These are phyloP conservation scores for Ceratocystis cubensis DNA, from an alignment of 2,329 filamentous ascomycete species.

Conservation along the genomic window DNA sequence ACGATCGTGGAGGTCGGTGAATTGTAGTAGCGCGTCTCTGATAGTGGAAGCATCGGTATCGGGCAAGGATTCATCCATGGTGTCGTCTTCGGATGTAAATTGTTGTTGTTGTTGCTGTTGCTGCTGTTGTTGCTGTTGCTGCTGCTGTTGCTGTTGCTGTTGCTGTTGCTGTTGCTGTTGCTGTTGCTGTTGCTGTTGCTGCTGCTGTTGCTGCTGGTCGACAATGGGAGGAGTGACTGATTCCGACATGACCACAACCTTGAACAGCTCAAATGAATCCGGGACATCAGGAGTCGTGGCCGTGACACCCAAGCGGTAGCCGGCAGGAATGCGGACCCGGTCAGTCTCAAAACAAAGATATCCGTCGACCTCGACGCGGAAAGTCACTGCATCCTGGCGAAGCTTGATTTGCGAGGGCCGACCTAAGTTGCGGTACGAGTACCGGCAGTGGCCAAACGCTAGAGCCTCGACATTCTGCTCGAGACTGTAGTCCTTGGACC, in stretches of 20 bases:
- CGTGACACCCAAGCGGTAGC: conserved; percentile 76
- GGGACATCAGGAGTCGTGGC: conserved; percentile 82
- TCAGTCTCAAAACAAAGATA: conserved; percentile 70
- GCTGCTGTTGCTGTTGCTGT: conserved; percentile 27
- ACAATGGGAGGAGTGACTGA: conserved; percentile 28
- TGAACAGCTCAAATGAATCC: conserved; percentile 90
- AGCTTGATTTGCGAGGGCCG: conserved; percentile 69
- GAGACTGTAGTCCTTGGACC: conserved; percentile 61
- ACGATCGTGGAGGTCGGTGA: conserved; percentile 73
- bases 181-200: conserved; percentile 23
- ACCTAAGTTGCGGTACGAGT: conserved; percentile 82
- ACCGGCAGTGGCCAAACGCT: conserved; percentile 86
- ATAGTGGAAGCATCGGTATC: conserved; percentile 39
- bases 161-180: conserved; percentile 27
- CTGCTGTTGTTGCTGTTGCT: conserved; percentile 29
- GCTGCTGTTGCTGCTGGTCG: conserved; percentile 21
- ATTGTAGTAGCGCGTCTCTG: conserved; percentile 48
- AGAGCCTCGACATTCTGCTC: conserved; percentile 69
- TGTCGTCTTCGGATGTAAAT: conserved; percentile 20
- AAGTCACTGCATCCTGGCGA: conserved; percentile 47
- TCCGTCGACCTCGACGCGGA: conserved; percentile 73
- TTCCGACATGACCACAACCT: conserved; percentile 60
- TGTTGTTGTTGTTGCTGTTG: conserved; percentile 26
- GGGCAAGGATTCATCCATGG: conserved; percentile 33
- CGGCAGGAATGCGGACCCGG: conserved; percentile 63